Evolutionary conservation across 345 rosid species (phyloP), one percentile per base, ranked within the genome.

Genomic region (Eucalyptus marginata): DNA sequence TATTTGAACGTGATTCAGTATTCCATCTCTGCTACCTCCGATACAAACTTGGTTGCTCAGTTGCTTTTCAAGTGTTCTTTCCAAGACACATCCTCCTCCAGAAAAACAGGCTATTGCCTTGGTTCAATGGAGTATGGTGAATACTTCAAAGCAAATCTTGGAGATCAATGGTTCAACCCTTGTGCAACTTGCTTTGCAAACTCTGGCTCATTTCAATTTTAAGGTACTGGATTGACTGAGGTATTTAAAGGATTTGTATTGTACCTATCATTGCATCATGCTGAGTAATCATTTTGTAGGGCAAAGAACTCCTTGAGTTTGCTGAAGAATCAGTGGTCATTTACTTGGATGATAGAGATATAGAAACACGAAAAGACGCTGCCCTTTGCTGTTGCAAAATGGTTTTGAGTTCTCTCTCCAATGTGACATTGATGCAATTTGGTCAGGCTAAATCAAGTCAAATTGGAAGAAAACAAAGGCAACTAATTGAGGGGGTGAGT

Each of bases 151-250:
- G 84, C 97, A 94, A 92, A 91, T 93, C 76, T 93, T 96, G 51
- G 99, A 97, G 90, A 93, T 92, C 87, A 93, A 92, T 91, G 93
- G 93, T 93, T 90, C 98, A 66, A 94, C 95, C 52, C 94, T 94
- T 62, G 96, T 98, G 93, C 99, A 97, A 94, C 97, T 98, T 92
- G 99, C 99, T 88, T 91, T 98, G 94, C 98, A 95, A 94, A 96
- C 99, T 86, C 96, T 98, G 86, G 98, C 99, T 90, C 95, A 94
- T 59, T 98, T 98, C 90, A 96, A 96, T 95, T 96, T 97, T 92
- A 95, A 95, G 99, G 99, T 97, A 47, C 87, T 64, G 33, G 36
- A n/a, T 64, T n/a, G 40, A n/a, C 40, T 64, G 76, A 64, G 76
- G 6, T 64, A 64, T n/a, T 64, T 64, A 33, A 64, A n/a, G 40